Evolutionary conservation across 805 yeast species (phyloP).

Genomic region (Spencermartinsiella europaea): DNA sequence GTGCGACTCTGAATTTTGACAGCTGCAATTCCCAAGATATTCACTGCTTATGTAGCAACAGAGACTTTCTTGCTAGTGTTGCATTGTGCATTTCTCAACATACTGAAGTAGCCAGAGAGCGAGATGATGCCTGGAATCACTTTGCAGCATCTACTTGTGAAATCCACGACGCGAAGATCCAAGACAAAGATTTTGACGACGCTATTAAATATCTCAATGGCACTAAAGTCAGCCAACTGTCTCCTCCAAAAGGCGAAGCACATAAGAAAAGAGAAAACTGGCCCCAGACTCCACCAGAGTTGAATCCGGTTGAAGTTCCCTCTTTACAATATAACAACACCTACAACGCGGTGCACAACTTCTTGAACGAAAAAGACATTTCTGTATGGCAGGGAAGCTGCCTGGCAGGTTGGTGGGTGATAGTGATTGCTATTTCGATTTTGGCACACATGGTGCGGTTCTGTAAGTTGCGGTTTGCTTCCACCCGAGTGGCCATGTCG

Average conservation of each 20-base stretch:
- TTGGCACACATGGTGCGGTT: slow-evolving; percentile 9
- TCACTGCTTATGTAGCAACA: slow-evolving; percentile 28
- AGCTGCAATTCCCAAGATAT: slow-evolving; percentile 21
- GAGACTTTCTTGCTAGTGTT: slow-evolving; percentile 28
- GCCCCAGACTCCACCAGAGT: slow-evolving; percentile 1
- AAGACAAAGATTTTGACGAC: slow-evolving; percentile 12
- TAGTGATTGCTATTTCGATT: slow-evolving; percentile 17
- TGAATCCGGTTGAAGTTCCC: slow-evolving; percentile 11
- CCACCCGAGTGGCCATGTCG: slow-evolving; percentile 21
- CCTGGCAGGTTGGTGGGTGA: slow-evolving; percentile 29
- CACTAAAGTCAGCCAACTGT: slow-evolving; percentile 14
- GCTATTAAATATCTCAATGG: slow-evolving; percentile 16
- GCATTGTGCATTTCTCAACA: slow-evolving; percentile 28
- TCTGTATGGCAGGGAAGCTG: slow-evolving; percentile 31
- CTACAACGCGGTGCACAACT: slow-evolving; percentile 14
- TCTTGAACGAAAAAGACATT: slow-evolving; percentile 24
- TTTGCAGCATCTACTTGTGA: slow-evolving; percentile 25
- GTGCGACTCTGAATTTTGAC: slow-evolving; percentile 17
- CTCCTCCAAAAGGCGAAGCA: slow-evolving; percentile 9
- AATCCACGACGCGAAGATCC: slow-evolving; percentile 13
- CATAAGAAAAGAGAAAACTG: neutral
- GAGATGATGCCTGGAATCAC: slow-evolving; percentile 31
- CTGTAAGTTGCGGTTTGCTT: slow-evolving; percentile 19
- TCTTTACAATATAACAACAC: slow-evolving; percentile 7
- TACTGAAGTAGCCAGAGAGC: slow-evolving; percentile 19